Conservation (phyloP, 768 basidiomycete genomes). For the button mushroom (Agaricus bisporus) region DNA sequence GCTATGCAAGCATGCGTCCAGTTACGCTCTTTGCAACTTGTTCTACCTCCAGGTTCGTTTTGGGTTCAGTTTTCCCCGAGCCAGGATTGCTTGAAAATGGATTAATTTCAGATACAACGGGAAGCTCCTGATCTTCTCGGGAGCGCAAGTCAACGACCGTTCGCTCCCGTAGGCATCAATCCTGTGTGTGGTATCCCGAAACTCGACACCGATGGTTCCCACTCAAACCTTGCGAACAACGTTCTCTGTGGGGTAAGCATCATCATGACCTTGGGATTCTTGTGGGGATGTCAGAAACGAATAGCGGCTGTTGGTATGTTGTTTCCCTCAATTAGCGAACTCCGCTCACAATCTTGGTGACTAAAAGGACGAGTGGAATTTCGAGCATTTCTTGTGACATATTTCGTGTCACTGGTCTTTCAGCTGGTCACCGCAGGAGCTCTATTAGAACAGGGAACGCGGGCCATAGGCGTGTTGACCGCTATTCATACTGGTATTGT, state of each 20-base stretch:
- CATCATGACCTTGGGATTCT: slow-evolving; percentile 43
- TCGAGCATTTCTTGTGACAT: slow-evolving; percentile 47
- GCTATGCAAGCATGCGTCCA: slow-evolving; percentile 54
- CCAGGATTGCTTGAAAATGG: slow-evolving; percentile 14
- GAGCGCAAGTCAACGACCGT: slow-evolving; percentile 29
- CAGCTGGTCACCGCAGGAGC: slow-evolving; percentile 70
- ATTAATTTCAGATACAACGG: slow-evolving; percentile 24
- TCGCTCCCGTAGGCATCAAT: slow-evolving; percentile 70
- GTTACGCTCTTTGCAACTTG: slow-evolving; percentile 82
- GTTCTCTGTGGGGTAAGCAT: slow-evolving; percentile 63
- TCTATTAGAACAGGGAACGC: slow-evolving; percentile 64
- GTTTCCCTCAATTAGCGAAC: neutral
- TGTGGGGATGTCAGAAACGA: slow-evolving; percentile 46
- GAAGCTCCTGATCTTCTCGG: slow-evolving; percentile 26
- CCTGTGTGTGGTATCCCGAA: slow-evolving; percentile 64
- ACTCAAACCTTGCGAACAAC: slow-evolving; percentile 79
- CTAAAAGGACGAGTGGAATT: slow-evolving; percentile 44
- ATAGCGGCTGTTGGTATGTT: slow-evolving; percentile 77
- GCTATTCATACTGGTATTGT: slow-evolving; percentile 73
- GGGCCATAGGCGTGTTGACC: slow-evolving; percentile 52
- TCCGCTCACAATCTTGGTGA: neutral
- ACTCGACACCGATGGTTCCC: slow-evolving; percentile 42
- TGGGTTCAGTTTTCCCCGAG: slow-evolving; percentile 4
- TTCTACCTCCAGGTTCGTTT: slow-evolving; percentile 68
- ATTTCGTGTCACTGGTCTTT: slow-evolving; percentile 57